phyloP scores from a whole-genome alignment of 179 eudicot species.

The Spinacia oleracea region DNA sequence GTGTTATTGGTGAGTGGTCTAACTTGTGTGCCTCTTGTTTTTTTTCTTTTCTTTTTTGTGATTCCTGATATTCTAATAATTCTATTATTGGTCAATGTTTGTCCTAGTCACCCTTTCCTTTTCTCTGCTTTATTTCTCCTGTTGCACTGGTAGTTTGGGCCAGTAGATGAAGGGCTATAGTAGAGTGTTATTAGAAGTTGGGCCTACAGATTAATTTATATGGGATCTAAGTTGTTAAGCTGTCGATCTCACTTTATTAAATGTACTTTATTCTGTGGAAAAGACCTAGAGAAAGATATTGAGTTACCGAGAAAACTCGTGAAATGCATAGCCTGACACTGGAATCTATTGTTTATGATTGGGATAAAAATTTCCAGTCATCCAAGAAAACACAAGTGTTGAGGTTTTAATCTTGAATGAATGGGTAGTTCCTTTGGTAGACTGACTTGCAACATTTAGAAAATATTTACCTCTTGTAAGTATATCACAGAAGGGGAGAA shows the following conservation, averaged over 20 bases:
- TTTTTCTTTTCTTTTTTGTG: background rate
- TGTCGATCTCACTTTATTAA: background rate
- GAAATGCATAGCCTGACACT: background rate
- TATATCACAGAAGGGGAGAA: too few species aligned
- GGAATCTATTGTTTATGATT: background rate
- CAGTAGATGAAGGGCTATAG: background rate
- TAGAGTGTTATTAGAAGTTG: background rate
- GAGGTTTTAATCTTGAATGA: background rate
- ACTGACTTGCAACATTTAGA: background rate
- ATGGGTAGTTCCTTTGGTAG: background rate
- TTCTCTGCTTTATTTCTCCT: background rate
- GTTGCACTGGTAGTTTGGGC: background rate
- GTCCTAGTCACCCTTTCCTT: background rate
- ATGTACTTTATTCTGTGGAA: background rate
- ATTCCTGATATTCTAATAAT: background rate
- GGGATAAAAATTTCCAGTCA: background rate
- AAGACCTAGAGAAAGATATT: background rate
- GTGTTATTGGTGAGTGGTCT: constrained; percentile 64
- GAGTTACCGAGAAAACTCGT: background rate
- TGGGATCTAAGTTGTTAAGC: background rate
- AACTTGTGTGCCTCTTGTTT: constrained; percentile 4
- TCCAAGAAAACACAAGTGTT: background rate
- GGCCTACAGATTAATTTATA: background rate
- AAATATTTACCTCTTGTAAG: too few species aligned
- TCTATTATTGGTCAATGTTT: constrained; percentile 5